These are phyloP conservation scores for Fistulinella prunicolor DNA, from an alignment of 768 basidiomycete genomes.

Conservation along the genomic window DNA sequence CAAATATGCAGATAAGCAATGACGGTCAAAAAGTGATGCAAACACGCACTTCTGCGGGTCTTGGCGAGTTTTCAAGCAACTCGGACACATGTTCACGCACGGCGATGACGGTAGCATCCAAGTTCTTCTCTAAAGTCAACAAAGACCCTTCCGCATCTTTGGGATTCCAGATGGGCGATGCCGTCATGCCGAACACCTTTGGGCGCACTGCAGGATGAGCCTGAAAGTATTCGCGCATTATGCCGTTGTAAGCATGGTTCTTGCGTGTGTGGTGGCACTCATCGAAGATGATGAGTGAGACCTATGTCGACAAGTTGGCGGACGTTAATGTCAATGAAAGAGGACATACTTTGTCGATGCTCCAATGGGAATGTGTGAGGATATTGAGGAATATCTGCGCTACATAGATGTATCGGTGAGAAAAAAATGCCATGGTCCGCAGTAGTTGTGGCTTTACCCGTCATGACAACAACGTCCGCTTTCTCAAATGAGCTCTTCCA, in stretches of 20 bases:
- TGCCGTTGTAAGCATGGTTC: constrained; percentile 55
- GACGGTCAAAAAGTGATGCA: neutral
- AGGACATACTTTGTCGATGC: constrained; percentile 51
- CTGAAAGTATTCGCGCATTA: constrained; percentile 57
- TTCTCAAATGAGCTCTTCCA: constrained; percentile 65
- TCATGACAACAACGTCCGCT: constrained; percentile 82
- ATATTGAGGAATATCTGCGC: constrained; percentile 83
- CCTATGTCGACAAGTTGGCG: constrained; percentile 31
- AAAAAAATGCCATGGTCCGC: neutral
- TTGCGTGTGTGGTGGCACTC: constrained; percentile 58
- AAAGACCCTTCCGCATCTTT: constrained; percentile 66
- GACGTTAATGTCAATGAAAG: neutral
- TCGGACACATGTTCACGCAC: constrained; percentile 71
- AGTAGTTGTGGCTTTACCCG: constrained; percentile 46
- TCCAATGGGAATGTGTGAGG: constrained; percentile 80
- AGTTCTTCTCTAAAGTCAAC: constrained; percentile 58
- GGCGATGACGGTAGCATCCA: constrained; percentile 72
- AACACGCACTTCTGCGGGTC: constrained; percentile 58
- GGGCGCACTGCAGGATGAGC: constrained; percentile 47
- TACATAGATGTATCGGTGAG: constrained; percentile 26
- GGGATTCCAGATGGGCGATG: constrained; percentile 83
- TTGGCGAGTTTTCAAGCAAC: constrained; percentile 56
- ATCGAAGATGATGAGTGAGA: constrained; percentile 55
- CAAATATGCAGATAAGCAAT: neutral
- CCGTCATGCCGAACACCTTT: constrained; percentile 92